Percentiles rank a stretch among this genome's conserved stretches.
These are phyloP conservation scores for Microbotryum saponariae DNA, from an alignment of 1,284 basidiomycete species.

Conservation along the genomic window DNA sequence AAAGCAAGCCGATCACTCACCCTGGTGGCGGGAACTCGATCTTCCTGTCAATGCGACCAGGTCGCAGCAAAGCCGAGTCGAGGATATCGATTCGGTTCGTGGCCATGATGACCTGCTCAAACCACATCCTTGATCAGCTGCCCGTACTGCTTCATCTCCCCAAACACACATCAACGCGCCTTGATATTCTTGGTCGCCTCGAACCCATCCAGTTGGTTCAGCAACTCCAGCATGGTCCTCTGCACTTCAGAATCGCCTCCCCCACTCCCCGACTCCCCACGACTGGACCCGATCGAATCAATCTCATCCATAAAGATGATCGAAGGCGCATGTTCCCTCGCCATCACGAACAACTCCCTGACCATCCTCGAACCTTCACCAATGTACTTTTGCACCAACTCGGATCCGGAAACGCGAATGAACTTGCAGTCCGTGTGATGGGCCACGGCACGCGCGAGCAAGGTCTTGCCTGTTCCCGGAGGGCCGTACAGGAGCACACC, in stretches of 20 bases:
- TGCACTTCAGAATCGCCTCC: slow-evolving; percentile 94
- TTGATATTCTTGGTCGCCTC: slow-evolving; percentile 98
- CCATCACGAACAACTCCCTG: slow-evolving; percentile 97
- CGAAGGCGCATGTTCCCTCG: slow-evolving; percentile 91
- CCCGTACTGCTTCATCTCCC: not conserved
- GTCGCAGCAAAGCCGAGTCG: slow-evolving; percentile 86
- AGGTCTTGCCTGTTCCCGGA: slow-evolving; percentile 96
- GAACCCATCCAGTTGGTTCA: slow-evolving; percentile 97
- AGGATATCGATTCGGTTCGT: slow-evolving; percentile 98
- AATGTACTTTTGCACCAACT: slow-evolving; percentile 98
- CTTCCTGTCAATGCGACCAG: slow-evolving; percentile 95
- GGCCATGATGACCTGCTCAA: slow-evolving; percentile 73
- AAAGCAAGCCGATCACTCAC: not conserved
- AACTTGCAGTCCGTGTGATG: slow-evolving; percentile 98
- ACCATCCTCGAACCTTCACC: slow-evolving; percentile 96
- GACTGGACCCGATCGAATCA: slow-evolving; percentile 89
- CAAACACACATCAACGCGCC: slow-evolving; percentile 43
- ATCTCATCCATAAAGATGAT: slow-evolving; percentile 99
- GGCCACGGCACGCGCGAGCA: slow-evolving; percentile 95
- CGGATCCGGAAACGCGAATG: slow-evolving; percentile 89
- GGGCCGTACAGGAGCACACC: slow-evolving; percentile 87
- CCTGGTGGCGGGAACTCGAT: slow-evolving; percentile 99
- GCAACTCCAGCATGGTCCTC: slow-evolving; percentile 91
- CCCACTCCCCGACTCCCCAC: slow-evolving; percentile 73
- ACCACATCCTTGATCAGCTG: not conserved